These are phyloP conservation scores for Rhizopogon roseolus DNA, from an alignment of 768 basidiomycete species.

Conservation along the genomic window DNA sequence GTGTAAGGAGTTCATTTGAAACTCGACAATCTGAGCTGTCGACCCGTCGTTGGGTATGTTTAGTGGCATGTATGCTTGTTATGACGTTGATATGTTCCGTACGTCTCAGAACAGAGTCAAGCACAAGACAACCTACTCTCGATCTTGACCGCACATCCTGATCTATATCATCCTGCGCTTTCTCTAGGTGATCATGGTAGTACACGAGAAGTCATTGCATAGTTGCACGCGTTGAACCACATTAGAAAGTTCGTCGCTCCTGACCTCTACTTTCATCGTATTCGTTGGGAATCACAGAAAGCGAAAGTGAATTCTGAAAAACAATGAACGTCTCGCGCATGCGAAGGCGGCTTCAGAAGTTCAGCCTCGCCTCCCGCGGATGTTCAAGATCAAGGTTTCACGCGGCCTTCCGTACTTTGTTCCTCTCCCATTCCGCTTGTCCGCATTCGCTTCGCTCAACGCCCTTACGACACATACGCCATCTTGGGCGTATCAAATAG, in stretches of 20 bases:
- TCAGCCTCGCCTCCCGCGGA: slow-evolving; percentile 60
- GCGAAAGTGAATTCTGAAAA: slow-evolving; percentile 84
- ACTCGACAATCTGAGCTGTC: slow-evolving; percentile 48
- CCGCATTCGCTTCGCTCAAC: slow-evolving; percentile 78
- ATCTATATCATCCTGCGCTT: slow-evolving; percentile 69
- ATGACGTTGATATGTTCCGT: slow-evolving; percentile 2
- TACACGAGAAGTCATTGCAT: slow-evolving; percentile 63
- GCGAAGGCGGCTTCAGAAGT: slow-evolving; percentile 57
- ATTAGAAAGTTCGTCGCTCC: slow-evolving; percentile 62
- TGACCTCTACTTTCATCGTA: neutral
- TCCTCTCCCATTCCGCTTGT: slow-evolving; percentile 90
- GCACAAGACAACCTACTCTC: slow-evolving; percentile 70
- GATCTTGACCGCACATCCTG: slow-evolving; percentile 60
- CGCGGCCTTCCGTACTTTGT: slow-evolving; percentile 93
- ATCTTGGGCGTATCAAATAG: slow-evolving; percentile 70
- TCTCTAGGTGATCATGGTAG: slow-evolving; percentile 59
- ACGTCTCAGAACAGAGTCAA: slow-evolving; percentile 38
- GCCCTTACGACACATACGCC: slow-evolving; percentile 76
- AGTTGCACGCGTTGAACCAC: slow-evolving; percentile 87
- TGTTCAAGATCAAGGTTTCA: slow-evolving; percentile 95
- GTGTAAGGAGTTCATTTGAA: slow-evolving; percentile 47
- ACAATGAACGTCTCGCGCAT: slow-evolving; percentile 86
- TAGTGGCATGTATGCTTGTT: neutral
- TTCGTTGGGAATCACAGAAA: slow-evolving; percentile 51
- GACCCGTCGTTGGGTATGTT: slow-evolving; percentile 48